Conservation (phyloP, 192 early-diverging fungal species). For the Coemansia sp. region DNA sequence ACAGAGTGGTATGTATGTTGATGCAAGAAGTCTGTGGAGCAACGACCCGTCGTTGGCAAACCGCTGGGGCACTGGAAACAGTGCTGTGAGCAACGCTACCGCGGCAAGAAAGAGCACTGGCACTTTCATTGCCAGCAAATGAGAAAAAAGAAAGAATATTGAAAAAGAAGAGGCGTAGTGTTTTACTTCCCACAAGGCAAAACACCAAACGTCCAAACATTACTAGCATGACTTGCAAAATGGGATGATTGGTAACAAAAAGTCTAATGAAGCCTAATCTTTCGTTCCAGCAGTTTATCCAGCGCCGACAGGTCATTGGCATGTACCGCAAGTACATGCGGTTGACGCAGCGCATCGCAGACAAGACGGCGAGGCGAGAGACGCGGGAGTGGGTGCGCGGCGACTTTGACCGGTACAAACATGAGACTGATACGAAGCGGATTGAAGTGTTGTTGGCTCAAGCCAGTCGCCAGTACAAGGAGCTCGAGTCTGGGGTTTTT, state of each 20-base stretch:
- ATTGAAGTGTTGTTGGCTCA: constrained; percentile 47
- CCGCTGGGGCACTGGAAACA: constrained; percentile 32
- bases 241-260: too few species aligned
- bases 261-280: constrained; percentile 10
- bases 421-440: constrained; percentile 26
- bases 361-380: constrained; percentile 24
- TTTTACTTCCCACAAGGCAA: constrained; percentile 5
- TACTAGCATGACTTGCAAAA: too few species aligned
- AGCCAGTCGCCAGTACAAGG: constrained; percentile 49
- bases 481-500: constrained; percentile 44
- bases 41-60: constrained; percentile 30
- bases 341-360: constrained; percentile 37
- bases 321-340: constrained; percentile 56
- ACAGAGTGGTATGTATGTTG: constrained; percentile 17
- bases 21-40: constrained; percentile 19
- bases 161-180: background rate
- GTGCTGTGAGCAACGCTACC: constrained; percentile 25
- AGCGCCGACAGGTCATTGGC: constrained; percentile 41
- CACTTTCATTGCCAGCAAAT: constrained; percentile 24
- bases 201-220: too few species aligned
- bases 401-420: constrained; percentile 43
- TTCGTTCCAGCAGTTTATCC: constrained; percentile 47
- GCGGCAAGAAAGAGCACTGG: constrained; percentile 28
- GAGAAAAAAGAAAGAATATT: background rate
- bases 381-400: constrained; percentile 45